Conservation (phyloP, 23 red algal species). For the Gracilaria caudata region DNA sequence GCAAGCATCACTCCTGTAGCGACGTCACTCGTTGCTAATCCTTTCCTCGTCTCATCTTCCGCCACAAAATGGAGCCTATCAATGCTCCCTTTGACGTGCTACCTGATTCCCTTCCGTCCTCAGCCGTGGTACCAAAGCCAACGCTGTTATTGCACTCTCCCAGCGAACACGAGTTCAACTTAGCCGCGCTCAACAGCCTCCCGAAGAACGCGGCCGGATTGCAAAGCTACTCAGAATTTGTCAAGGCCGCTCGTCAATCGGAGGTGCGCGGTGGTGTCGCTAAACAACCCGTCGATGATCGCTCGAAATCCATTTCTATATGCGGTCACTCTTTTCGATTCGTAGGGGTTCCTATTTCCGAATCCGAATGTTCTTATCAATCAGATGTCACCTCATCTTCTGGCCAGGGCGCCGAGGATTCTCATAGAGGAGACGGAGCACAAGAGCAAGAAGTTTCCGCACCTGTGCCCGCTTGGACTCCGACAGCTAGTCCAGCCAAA, state of each 20-base stretch:
- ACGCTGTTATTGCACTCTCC: neutral
- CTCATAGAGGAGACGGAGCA: neutral
- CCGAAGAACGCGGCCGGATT: slow-evolving; percentile 4
- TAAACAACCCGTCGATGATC: neutral
- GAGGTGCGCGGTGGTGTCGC: neutral
- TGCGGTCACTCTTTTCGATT: slow-evolving; percentile 23
- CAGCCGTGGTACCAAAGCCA: neutral
- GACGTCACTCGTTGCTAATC: neutral
- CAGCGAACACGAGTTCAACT: neutral
- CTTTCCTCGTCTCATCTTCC: slow-evolving; percentile 27
- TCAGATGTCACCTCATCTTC: slow-evolving; percentile 6
- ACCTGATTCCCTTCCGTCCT: neutral
- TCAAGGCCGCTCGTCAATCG: slow-evolving; percentile 5
- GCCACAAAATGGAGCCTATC: slow-evolving; percentile 22
- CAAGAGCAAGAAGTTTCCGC: neutral
- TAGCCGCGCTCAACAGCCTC: neutral
- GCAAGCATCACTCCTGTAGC: neutral
- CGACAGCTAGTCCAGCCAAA: slow-evolving; percentile 3
- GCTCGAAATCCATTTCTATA: neutral
- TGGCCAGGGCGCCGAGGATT: neutral
- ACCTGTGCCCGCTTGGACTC: slow-evolving; percentile 2
- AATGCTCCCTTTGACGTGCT: slow-evolving; percentile 9
- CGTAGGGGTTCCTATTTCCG: slow-evolving; percentile 6
- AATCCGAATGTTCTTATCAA: slow-evolving; percentile 40
- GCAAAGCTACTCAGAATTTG: slow-evolving; percentile 28